These are phyloP conservation scores for Metarhizium anisopliae DNA, from an alignment of 2,329 filamentous ascomycete genomes.

Conservation along the genomic window DNA sequence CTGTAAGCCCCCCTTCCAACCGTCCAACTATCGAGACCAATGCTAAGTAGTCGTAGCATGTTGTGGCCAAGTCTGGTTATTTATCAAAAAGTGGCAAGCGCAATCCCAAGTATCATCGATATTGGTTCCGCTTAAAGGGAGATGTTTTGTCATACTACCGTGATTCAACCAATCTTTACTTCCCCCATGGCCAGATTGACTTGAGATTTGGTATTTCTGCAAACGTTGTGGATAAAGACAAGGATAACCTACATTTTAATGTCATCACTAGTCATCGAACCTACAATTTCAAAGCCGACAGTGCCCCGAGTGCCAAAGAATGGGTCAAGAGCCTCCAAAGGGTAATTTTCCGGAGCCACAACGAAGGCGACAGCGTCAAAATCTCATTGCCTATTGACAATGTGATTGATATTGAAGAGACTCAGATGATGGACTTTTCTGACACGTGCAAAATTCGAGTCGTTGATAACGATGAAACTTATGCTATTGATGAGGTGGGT, in stretches of 20 bases:
- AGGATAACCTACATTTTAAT: conserved; percentile 68
- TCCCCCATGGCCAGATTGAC: conserved; percentile 85
- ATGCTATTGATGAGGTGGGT: conserved; percentile 80
- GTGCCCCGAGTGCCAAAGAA: conserved; percentile 77
- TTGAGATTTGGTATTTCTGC: conserved; percentile 86
- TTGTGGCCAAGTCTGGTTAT: conserved; percentile 77
- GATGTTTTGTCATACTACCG: conserved; percentile 87
- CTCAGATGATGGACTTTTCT: conserved; percentile 80
- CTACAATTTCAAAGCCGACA: conserved; percentile 86
- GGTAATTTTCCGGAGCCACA: conserved; percentile 91
- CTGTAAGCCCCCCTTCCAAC: conserved; percentile 40
- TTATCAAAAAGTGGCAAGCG: conserved; percentile 81
- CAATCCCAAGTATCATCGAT: conserved; percentile 79
- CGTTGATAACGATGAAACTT: conserved; percentile 88
- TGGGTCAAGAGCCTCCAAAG: conserved; percentile 93
- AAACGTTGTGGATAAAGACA: conserved; percentile 66
- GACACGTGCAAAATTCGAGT: conserved; percentile 91
- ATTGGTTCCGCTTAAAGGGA: conserved; percentile 89
- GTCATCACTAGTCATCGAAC: conserved; percentile 75
- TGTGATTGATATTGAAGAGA: conserved; percentile 87
- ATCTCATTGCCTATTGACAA: conserved; percentile 85
- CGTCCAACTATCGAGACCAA: neutral
- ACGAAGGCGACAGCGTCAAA: conserved; percentile 95
- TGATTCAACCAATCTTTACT: conserved; percentile 79
- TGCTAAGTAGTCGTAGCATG: conserved; percentile 40